Evolutionary conservation across 805 yeast genomes (phyloP), one percentile per base, ranked within the genome.

Genomic region (Wickerhamomyces bisporus): DNA sequence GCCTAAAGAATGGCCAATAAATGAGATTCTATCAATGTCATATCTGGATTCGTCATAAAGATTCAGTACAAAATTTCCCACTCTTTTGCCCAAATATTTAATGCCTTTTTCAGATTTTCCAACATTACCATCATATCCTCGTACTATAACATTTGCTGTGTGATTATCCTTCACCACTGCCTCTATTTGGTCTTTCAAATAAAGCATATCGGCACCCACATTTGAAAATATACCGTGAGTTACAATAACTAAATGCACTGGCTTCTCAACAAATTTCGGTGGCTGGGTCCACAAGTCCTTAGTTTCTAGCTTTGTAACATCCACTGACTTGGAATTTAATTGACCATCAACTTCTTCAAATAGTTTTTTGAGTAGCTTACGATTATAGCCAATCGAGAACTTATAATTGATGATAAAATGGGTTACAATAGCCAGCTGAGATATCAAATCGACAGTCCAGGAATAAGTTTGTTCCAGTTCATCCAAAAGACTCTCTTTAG

Each of bases 151-250:
- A 52, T 86, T 86, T 2, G 53, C 43, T 11, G 34, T 28, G 1
- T 38, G 36, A 1, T 48, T 39, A 7, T 44, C 48, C 14, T 46
- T 40, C 34, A 50, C 34, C 6, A 40, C 20, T 20, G 64, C 57
- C 45, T 86, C 93, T 13, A 93, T 75, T 49, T 71, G 72, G 52
- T 93, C 98, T 48, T 88, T 88, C 40, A 91, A 52, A 51, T 81
- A 89, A 15, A 86, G 69, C 94, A 93, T 77, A 59, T 93, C 98
- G 10, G 95, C 87, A 2, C 93, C 81, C 5, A 81, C 74, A 52
- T 89, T 93, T 2, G 97, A 86, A 53, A 87, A 95, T 19, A 93
- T 71, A 0, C 98, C 98, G 58, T 93, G 98, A 0, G 96, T 87
- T 11, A 89, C 49, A 4, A 93, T 68, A 3, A 91, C 93, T 39